These are phyloP conservation scores for Typha latifolia DNA, from an alignment of 176 grass and related monocot species.

Conservation along the genomic window DNA sequence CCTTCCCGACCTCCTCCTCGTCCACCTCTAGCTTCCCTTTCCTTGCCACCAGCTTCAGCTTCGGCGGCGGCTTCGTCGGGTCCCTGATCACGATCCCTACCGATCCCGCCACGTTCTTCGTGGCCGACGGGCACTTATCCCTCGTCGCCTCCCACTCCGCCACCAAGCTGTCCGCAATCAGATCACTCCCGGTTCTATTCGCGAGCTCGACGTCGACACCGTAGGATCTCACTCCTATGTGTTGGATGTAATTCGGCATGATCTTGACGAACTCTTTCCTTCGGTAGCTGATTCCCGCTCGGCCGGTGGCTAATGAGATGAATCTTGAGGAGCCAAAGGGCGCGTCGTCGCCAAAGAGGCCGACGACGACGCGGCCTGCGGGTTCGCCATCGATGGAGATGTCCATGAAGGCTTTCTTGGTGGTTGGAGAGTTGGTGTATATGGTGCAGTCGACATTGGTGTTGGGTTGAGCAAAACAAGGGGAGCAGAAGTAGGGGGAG, in stretches of 20 bases:
- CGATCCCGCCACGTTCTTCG: slow-evolving; percentile 33
- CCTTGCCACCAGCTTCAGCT: slow-evolving; percentile 71
- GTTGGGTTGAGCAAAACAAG: slow-evolving; percentile 15
- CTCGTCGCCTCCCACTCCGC: slow-evolving; percentile 42
- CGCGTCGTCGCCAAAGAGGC: slow-evolving; percentile 40
- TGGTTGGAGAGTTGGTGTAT: slow-evolving; percentile 23
- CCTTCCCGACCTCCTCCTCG: slow-evolving; percentile 47
- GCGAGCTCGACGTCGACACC: slow-evolving; percentile 34
- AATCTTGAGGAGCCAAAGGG: slow-evolving; percentile 59
- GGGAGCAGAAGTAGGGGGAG: slow-evolving; percentile 6
- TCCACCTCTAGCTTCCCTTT: slow-evolving; percentile 61
- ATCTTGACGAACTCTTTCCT: slow-evolving; percentile 94
- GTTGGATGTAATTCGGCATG: slow-evolving; percentile 67
- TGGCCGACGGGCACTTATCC: slow-evolving; percentile 24
- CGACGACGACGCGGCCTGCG: slow-evolving; percentile 60
- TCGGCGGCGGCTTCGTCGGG: slow-evolving; percentile 66
- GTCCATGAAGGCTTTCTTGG: slow-evolving; percentile 61
- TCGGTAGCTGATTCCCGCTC: slow-evolving; percentile 60
- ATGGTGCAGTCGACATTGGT: neutral
- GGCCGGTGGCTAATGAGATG: slow-evolving; percentile 32
- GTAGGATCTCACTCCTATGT: slow-evolving; percentile 55
- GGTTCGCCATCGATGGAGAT: slow-evolving; percentile 78
- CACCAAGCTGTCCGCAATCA: slow-evolving; percentile 28
- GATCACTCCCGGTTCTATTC: slow-evolving; percentile 9
- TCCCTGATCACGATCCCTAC: slow-evolving; percentile 68